Evolutionary conservation across 2,329 filamentous ascomycete genomes (phyloP).

Genomic region (Talaromyces sp.): DNA sequence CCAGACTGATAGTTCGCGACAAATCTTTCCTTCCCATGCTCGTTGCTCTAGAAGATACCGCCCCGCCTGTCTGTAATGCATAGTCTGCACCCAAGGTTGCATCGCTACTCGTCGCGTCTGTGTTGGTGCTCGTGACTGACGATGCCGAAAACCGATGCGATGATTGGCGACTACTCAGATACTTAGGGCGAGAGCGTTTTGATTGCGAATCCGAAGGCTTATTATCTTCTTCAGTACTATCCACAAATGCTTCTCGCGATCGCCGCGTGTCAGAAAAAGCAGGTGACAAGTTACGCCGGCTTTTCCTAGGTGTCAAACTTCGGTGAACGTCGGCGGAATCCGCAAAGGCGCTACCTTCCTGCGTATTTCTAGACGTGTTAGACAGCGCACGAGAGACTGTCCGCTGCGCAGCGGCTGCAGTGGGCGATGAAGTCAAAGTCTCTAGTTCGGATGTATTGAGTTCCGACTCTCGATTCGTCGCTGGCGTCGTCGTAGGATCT

Average conservation of each 20-base stretch:
- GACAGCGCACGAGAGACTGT: slow-evolving; percentile 42
- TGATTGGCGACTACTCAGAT: slow-evolving; percentile 55
- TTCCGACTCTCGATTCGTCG: slow-evolving; percentile 25
- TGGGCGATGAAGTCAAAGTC: slow-evolving; percentile 46
- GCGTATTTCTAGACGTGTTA: slow-evolving; percentile 23
- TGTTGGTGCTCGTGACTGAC: slow-evolving; percentile 55
- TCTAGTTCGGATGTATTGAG: slow-evolving; percentile 43
- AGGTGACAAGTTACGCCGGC: slow-evolving; percentile 33
- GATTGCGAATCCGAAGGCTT: slow-evolving; percentile 24
- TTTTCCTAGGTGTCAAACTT: slow-evolving; percentile 28
- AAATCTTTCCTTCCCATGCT: slow-evolving; percentile 42
- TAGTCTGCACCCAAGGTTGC: slow-evolving; percentile 74
- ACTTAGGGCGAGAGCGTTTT: slow-evolving; percentile 53
- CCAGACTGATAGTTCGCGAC: slow-evolving; percentile 77
- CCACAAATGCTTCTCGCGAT: slow-evolving; percentile 30
- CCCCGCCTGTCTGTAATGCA: slow-evolving; percentile 77
- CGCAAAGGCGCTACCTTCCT: slow-evolving; percentile 3
- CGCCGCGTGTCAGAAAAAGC: slow-evolving; percentile 26
- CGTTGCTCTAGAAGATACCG: slow-evolving; percentile 44
- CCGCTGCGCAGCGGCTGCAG: slow-evolving; percentile 44
- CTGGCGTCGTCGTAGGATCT: slow-evolving; percentile 20
- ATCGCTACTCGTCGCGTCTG: slow-evolving; percentile 66
- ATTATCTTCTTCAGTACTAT: slow-evolving; percentile 24
- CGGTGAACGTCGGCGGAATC: slow-evolving; percentile 20
- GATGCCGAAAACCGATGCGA: slow-evolving; percentile 60